phyloP scores from a whole-genome alignment of 2,329 filamentous ascomycete species.

The Aspergillus phoenicis region DNA sequence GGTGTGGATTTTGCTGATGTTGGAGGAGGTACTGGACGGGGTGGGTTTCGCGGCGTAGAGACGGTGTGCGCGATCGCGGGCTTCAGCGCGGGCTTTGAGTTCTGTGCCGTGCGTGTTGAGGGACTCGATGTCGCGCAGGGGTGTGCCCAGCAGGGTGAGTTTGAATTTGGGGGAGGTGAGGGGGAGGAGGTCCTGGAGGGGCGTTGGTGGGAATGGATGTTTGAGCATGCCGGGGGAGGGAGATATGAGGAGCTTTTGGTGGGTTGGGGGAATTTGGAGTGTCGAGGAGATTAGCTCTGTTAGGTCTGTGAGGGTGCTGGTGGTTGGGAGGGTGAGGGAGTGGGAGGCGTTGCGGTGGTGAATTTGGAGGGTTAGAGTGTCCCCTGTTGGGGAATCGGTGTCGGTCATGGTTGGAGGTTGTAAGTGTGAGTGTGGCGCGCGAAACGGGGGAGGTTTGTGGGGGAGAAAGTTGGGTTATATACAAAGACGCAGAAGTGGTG shows the following conservation, averaged over 20 bases:
- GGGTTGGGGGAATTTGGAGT: slow-evolving; percentile 43
- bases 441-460: not conserved
- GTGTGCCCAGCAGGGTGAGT: slow-evolving; percentile 51
- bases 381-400: not conserved
- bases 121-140: slow-evolving; percentile 44
- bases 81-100: slow-evolving; percentile 28
- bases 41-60: slow-evolving; percentile 31
- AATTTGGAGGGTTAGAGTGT: slow-evolving; percentile 50
- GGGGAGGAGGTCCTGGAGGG: slow-evolving; percentile 36
- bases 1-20: slow-evolving; percentile 30
- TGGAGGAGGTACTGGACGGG: slow-evolving; percentile 61
- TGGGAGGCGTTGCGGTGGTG: slow-evolving; percentile 58
- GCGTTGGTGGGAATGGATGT: slow-evolving; percentile 45
- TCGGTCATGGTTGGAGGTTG: not conserved
- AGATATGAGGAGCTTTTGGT: slow-evolving; percentile 50
- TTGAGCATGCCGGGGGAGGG: slow-evolving; percentile 53
- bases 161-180: slow-evolving; percentile 44
- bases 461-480: not conserved
- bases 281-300: slow-evolving; percentile 35
- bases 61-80: slow-evolving; percentile 19
- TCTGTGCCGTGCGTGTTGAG: slow-evolving; percentile 42
- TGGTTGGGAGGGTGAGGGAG: slow-evolving; percentile 49
- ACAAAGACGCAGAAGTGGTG: not conserved
- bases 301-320: slow-evolving; percentile 55
- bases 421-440: not conserved